Base-by-base conservation (phyloP, 148 eudicot genomes). In the Nepenthes gracilis region DNA sequence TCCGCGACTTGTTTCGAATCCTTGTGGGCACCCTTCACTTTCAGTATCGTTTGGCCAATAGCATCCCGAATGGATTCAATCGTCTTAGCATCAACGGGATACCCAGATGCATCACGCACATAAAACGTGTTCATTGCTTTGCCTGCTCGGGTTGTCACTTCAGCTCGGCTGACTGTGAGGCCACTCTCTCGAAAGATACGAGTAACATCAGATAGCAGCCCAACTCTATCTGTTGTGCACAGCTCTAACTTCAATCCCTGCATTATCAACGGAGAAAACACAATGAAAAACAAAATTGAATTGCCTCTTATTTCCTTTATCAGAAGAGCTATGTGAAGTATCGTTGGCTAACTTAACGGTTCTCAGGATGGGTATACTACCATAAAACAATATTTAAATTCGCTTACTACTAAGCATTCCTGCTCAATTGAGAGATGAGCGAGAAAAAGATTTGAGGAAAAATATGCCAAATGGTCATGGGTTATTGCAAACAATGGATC, bases 211-310 rank as follows among this genome's bases (percentile, higher is more conserved):
- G 97, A 83, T 13, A 88, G 71, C 32, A 88, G 78, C 45, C 97
- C 97, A 1, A 80, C 71, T 65, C 97, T 77, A 71, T 92, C 97
- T 8, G 82, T 72, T 10, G 96, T 88, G 77, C 97, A 92, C 33
- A 92, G 65, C 76, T 88, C 97, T 48, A 92, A 74, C 83, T 88
- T 88, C 74, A 92, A 63, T 2, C 97, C 97, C 97, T 91, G 75
- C 35, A 62, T 23, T 2, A 36, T 40, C 40, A 2, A 57, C 9
- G 2, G 32, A 33, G 38, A 23, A 23, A 23, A 23, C 23, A 23
- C 23, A 2, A 47, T 37, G 9, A 35, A 35, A 33, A 51, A 68
- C 72, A 40, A 3, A 40, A 40, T 40, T 23, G 23, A 23, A 23
- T 23, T 23, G 23, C 23, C 23, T 23, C 23, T 23, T 23, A 23